Evolutionary conservation across 2,329 filamentous ascomycete species (phyloP).

Genomic region (Penicillium sp.): DNA sequence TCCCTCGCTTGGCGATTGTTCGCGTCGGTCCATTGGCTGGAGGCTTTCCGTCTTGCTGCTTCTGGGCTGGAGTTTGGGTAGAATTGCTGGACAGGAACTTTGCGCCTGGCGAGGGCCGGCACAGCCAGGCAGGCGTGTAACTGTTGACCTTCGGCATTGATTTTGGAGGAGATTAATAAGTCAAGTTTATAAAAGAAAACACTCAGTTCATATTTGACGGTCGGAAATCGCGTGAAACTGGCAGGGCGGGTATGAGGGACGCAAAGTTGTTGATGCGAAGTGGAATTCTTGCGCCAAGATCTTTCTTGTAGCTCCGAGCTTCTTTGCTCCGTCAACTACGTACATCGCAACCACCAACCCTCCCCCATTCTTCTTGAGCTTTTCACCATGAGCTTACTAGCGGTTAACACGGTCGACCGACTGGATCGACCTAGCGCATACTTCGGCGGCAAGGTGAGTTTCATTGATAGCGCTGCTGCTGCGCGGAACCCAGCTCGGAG

Average conservation of each 20-base stretch:
- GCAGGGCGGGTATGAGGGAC: neutral
- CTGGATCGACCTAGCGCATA: conserved; percentile 95
- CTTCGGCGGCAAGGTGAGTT: conserved; percentile 74
- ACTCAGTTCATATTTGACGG: conserved; percentile 11
- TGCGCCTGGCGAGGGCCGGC: conserved; percentile 73
- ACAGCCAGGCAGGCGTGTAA: conserved; percentile 86
- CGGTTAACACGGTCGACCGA: conserved; percentile 72
- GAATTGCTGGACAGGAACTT: conserved; percentile 68
- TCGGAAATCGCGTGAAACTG: conserved; percentile 1
- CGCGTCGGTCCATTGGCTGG: conserved; percentile 46
- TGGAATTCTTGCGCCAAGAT: conserved; percentile 29
- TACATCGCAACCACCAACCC: neutral
- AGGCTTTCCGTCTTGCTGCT: conserved; percentile 26
- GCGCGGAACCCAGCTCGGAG: neutral
- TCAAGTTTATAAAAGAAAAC: neutral
- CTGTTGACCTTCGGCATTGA: conserved; percentile 82
- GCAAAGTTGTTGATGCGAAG: conserved; percentile 21
- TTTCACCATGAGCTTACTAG: conserved; percentile 29
- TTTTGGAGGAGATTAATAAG: neutral
- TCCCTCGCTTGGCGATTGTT: conserved; percentile 77
- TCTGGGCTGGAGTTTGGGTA: conserved; percentile 38
- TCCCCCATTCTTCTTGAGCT: neutral
- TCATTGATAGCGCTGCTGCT: conserved; percentile 6
- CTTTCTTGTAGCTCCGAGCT: conserved; percentile 24
- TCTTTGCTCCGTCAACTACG: conserved; percentile 14